Percentiles rank a stretch among this genome's conserved stretches.
phyloP scores from a whole-genome alignment of 306 rosid genomes.

The Pachyrhizus erosus region DNA sequence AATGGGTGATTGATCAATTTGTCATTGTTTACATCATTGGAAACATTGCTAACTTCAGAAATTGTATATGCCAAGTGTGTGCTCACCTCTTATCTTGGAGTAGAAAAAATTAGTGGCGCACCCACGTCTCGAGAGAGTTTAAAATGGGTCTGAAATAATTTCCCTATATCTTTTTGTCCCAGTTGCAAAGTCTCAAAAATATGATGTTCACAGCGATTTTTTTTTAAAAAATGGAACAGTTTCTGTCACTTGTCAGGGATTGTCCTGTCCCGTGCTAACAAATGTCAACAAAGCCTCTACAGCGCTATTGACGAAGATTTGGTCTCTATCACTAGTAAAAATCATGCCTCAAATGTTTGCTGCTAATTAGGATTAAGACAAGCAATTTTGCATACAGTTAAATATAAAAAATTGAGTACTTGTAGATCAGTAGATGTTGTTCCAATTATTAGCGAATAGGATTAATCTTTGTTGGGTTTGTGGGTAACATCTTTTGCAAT shows the following conservation, averaged over 20 bases:
- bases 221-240: constrained; percentile 1
- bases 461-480: neutral
- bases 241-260: constrained; percentile 6
- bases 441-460: neutral
- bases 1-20: constrained; percentile 27
- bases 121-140: constrained; percentile 6
- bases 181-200: constrained; percentile 5
- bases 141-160: constrained; percentile 3
- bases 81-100: neutral
- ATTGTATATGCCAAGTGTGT: constrained; percentile 32
- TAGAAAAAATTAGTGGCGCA: constrained; percentile 48
- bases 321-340: neutral
- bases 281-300: constrained; percentile 7
- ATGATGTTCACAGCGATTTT: neutral
- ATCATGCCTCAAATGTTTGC: constrained; percentile 11
- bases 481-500: neutral
- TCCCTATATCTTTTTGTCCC: neutral
- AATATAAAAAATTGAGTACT: neutral
- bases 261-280: neutral
- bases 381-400: no score
- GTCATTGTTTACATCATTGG: constrained; percentile 42
- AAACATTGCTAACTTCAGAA: constrained; percentile 38
- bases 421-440: neutral
- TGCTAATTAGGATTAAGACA: neutral
- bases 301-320: neutral